phyloP scores from a whole-genome alignment of 163 green algal species.

The Scenedesmus sp. region DNA sequence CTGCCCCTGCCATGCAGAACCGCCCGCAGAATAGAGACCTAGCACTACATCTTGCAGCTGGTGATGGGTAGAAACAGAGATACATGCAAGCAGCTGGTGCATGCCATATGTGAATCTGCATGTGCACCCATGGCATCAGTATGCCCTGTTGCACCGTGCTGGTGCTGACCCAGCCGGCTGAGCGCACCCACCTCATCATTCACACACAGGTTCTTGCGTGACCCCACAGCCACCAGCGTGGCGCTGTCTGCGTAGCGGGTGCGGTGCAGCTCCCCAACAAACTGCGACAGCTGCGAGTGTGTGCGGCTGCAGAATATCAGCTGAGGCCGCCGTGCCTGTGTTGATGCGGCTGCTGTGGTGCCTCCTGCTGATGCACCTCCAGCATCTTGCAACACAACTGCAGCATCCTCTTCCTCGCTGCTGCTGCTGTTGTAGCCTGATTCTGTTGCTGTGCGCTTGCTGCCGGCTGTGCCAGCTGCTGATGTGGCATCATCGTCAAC shows the following conservation, averaged over 20 bases:
- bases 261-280: conserved; percentile 89
- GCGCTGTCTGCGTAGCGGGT: conserved; percentile 80
- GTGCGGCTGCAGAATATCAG: conserved; percentile 96
- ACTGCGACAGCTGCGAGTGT: conserved; percentile 95
- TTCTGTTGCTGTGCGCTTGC: conserved; percentile 4
- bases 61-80: neutral
- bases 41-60: neutral
- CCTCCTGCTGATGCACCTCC: conserved; percentile 31
- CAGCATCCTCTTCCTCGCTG: conserved; percentile 24
- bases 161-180: neutral
- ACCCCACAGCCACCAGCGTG: conserved; percentile 78
- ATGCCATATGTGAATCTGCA: neutral
- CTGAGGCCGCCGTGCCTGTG: conserved; percentile 65
- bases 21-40: neutral
- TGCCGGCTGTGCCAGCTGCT: neutral
- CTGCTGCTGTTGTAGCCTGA: conserved; percentile 35
- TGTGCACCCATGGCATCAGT: neutral
- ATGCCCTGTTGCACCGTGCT: neutral
- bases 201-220: conserved; percentile 83
- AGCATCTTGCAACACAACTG: neutral
- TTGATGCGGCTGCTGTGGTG: conserved; percentile 27
- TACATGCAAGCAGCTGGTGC: neutral
- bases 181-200: conserved; percentile 88
- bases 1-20: too few relatives aligned
- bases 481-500: neutral